These are phyloP conservation scores for Colletotrichum limetticola DNA, from an alignment of 2,329 filamentous ascomycete genomes.

Conservation along the genomic window DNA sequence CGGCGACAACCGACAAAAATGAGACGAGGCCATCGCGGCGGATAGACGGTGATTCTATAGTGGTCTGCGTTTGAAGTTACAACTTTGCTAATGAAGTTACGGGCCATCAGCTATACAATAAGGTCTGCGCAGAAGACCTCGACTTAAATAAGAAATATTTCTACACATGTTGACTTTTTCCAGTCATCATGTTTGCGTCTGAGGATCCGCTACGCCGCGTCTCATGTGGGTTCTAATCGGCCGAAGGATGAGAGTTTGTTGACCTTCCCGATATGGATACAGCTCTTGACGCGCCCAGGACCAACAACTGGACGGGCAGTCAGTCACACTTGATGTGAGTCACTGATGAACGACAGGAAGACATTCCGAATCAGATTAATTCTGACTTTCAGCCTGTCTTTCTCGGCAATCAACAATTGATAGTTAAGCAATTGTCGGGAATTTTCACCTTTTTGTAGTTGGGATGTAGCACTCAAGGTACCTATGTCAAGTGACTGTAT, in stretches of 20 bases:
- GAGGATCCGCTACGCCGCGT: neutral
- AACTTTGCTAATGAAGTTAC: neutral
- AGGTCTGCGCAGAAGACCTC: neutral
- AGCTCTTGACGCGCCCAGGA: neutral
- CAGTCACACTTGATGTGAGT: neutral
- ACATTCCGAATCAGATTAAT: neutral
- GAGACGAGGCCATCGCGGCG: neutral
- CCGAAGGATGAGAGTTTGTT: neutral
- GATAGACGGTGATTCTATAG: neutral
- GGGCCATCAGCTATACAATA: neutral
- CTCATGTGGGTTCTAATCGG: neutral
- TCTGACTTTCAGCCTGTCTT: too few relatives aligned
- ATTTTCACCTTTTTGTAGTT: too few relatives aligned
- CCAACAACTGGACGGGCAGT: neutral
- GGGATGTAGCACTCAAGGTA: too few relatives aligned
- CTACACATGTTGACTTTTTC: neutral
- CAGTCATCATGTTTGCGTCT: neutral
- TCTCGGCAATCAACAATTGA: too few relatives aligned
- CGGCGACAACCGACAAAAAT: neutral
- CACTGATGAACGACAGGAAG: neutral
- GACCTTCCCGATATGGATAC: neutral
- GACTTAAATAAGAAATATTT: neutral
- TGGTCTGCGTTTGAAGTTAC: neutral
- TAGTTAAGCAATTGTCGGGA: too few relatives aligned
- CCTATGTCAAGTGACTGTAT: too few relatives aligned